Conservation (phyloP, 495 filamentous ascomycete genomes). For the Aspergillus steynii region DNA sequence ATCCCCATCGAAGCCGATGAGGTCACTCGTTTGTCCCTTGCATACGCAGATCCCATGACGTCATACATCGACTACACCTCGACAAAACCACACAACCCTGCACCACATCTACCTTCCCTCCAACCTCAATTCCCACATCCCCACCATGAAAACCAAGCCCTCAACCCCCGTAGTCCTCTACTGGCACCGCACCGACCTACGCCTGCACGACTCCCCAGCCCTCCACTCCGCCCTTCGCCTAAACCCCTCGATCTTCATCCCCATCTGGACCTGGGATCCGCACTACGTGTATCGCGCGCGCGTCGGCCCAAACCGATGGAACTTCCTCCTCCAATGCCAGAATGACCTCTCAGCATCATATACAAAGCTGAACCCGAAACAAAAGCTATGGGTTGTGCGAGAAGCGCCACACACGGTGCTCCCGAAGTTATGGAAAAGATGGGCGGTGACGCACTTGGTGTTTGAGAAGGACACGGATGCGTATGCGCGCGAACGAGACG, state of each 20-base stretch:
- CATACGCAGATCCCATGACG: no score
- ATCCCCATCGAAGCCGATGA: no score
- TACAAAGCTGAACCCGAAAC: neutral
- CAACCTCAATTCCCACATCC: no score
- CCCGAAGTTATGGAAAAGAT: constrained; percentile 65
- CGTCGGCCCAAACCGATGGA: neutral
- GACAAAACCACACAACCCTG: no score
- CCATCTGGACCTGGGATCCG: neutral
- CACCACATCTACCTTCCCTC: no score
- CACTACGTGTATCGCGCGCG: neutral
- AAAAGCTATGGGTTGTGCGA: neutral
- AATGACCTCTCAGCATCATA: neutral
- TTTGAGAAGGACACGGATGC: constrained; percentile 75
- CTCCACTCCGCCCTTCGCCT: no score
- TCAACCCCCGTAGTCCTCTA: no score
- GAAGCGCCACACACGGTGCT: constrained; percentile 58
- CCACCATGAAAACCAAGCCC: no score
- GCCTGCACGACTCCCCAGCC: neutral
- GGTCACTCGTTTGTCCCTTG: no score
- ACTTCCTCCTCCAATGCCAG: neutral
- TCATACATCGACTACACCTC: no score
- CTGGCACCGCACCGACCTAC: neutral
- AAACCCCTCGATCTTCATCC: neutral
- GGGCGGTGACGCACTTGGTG: constrained; percentile 68
- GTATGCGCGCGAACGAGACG: constrained; percentile 63